phyloP scores from a whole-genome alignment of 306 rosid genomes.

The Carpinus viminea region DNA sequence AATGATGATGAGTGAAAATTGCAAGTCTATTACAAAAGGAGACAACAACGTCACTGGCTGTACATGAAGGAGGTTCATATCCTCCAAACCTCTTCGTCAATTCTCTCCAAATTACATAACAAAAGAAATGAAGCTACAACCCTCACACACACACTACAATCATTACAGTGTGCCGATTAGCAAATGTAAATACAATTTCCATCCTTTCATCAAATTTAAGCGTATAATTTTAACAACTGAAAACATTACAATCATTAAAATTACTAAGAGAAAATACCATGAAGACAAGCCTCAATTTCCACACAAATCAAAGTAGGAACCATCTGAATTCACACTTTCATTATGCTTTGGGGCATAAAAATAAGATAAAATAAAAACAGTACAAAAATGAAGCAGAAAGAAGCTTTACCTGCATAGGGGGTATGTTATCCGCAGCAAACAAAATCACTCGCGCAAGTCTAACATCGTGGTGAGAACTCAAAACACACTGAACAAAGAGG shows the following conservation, averaged over 20 bases:
- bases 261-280: not conserved
- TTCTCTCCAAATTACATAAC: too few species aligned
- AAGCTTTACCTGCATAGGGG: slow-evolving; percentile 78
- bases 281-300: not conserved
- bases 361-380: not conserved
- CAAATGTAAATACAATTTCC: too few species aligned
- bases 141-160: too few species aligned
- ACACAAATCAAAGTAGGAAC: too few species aligned
- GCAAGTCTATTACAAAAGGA: not conserved
- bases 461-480: slow-evolving; percentile 79
- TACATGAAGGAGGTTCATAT: too few species aligned
- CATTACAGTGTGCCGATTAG: too few species aligned
- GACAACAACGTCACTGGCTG: too few species aligned
- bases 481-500: slow-evolving; percentile 90
- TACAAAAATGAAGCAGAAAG: not conserved
- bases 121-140: too few species aligned
- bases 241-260: not conserved
- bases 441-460: slow-evolving; percentile 80
- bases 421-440: slow-evolving; percentile 94
- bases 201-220: too few species aligned
- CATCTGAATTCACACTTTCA: not conserved
- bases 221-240: too few species aligned
- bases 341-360: not conserved
- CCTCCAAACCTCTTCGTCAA: too few species aligned
- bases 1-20: not conserved